Percentiles rank a stretch among this genome's conserved stretches.
Evolutionary conservation across 1,139 yeast species (phyloP).

Genomic region (Diutina neorugosa): DNA sequence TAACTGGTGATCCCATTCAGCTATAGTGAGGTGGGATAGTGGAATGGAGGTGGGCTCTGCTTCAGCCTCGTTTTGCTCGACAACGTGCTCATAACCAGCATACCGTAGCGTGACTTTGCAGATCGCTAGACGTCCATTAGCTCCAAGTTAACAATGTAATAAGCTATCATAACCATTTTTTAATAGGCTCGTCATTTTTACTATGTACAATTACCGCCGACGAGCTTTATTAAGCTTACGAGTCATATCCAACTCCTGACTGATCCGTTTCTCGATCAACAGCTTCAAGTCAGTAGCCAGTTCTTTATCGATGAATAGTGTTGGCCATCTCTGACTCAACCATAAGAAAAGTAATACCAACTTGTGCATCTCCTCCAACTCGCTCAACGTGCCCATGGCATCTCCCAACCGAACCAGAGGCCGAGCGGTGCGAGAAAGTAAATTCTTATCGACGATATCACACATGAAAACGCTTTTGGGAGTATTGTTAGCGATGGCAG

Average conservation of each 20-base stretch:
- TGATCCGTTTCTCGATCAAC: conserved; percentile 52
- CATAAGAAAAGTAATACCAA: conserved; percentile 63
- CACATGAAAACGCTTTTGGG: conserved; percentile 34
- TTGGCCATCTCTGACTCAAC: conserved; percentile 82
- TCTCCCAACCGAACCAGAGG: conserved; percentile 12
- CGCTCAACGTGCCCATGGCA: conserved; percentile 27
- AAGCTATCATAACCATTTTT: too few species aligned
- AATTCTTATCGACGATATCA: conserved; percentile 18
- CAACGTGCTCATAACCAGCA: too few species aligned
- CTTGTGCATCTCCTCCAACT: conserved; percentile 61
- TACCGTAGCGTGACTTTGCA: too few species aligned
- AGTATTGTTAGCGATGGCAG: conserved; percentile 23
- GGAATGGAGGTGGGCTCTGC: too few species aligned
- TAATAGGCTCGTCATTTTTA: not conserved
- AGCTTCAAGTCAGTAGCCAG: conserved; percentile 61
- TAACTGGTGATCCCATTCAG: too few species aligned
- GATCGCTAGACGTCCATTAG: too few species aligned
- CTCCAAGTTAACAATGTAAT: too few species aligned
- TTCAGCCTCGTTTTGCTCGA: too few species aligned
- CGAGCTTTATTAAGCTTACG: not conserved
- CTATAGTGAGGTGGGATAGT: too few species aligned
- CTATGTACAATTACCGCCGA: not conserved
- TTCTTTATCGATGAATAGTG: conserved; percentile 62
- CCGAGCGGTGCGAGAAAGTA: not conserved
- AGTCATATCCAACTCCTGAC: conserved; percentile 35